These are phyloP conservation scores for Gossypium anomalum DNA, from an alignment of 345 rosid genomes.

Conservation along the genomic window DNA sequence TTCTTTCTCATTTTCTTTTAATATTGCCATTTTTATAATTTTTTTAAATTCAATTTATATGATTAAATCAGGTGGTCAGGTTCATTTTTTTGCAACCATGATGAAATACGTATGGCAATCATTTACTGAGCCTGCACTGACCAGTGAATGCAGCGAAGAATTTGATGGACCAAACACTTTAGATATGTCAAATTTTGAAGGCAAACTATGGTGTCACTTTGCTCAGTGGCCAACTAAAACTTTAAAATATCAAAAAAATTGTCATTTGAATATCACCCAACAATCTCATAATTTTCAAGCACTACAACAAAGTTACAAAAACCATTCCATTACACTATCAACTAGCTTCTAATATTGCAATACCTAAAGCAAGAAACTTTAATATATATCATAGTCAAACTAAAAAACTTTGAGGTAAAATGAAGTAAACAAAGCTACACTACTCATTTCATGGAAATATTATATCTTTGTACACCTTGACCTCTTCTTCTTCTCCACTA, in stretches of 20 bases:
- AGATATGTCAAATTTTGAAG: neutral
- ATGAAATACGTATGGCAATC: neutral
- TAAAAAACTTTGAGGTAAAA: neutral
- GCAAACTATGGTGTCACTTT: neutral
- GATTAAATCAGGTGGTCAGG: too few relatives aligned
- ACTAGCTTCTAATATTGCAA: neutral
- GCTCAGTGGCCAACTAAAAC: neutral
- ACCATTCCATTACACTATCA: conserved; percentile 2
- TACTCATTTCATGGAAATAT: conserved; percentile 30
- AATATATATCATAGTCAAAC: neutral
- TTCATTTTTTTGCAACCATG: too few relatives aligned
- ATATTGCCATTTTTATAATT: too few relatives aligned
- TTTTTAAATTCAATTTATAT: too few relatives aligned
- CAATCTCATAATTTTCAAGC: conserved; percentile 3
- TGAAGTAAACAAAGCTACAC: conserved; percentile 16
- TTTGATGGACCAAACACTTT: conserved; percentile 2
- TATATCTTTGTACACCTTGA: conserved; percentile 41
- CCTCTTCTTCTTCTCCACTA: conserved; percentile 21
- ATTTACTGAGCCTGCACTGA: conserved; percentile 9
- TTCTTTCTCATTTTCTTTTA: neutral
- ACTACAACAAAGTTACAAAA: neutral
- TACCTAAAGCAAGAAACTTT: conserved; percentile 13
- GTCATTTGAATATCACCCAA: neutral
- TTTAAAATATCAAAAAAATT: neutral
- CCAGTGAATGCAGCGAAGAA: neutral